Evolutionary conservation across 2,329 filamentous ascomycete genomes (phyloP), one percentile per base, ranked within the genome.

Genomic region (Aspergillus piperis): DNA sequence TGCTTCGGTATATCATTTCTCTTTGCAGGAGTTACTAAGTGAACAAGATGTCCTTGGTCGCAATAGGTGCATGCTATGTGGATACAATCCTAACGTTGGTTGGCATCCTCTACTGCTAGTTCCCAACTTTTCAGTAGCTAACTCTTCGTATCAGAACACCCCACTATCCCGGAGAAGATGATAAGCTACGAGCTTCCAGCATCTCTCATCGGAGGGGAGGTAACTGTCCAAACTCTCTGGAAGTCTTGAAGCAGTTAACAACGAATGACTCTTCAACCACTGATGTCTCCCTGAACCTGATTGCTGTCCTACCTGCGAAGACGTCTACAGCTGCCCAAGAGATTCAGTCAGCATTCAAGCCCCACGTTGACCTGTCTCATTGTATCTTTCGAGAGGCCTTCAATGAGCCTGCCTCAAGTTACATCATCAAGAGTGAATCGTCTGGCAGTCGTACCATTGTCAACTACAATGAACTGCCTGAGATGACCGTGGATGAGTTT

Each of bases 211-310:
- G 89, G 30, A 84, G 89, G 25, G 90, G 90, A 55, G 90, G 90
- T 32, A 93, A 92, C 73, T 87, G 87, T 63, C 84, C 87, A 23
- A 92, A 92, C 71, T 84, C 85, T 3, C 82, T 91, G 36, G 83
- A 91, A 70, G 89, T 92, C 8, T 77, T 92, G 25, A 82, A 86
- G 62, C 88, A 92, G 71, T 81, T 90, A 17, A 68, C 86, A 11
- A 57, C 63, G 38, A 41, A 66, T 48, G 25, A 42, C 13, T 25
- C 60, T 6, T 54, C 62, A 1, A 38, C 53, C 6, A 21, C 61
- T 11, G 51, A 58, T 13, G 25, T 68, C 23, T 61, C 67, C 1
- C 60, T 83, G 8, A 70, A 75, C 41, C 73, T 84, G 2, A 65
- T 80, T 19, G 64, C 77, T 7, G 73, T 82, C 1, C 78, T 91